Evolutionary conservation across 192 early-diverging fungal genomes (phyloP).

Genomic region (Coemansia sp.): DNA sequence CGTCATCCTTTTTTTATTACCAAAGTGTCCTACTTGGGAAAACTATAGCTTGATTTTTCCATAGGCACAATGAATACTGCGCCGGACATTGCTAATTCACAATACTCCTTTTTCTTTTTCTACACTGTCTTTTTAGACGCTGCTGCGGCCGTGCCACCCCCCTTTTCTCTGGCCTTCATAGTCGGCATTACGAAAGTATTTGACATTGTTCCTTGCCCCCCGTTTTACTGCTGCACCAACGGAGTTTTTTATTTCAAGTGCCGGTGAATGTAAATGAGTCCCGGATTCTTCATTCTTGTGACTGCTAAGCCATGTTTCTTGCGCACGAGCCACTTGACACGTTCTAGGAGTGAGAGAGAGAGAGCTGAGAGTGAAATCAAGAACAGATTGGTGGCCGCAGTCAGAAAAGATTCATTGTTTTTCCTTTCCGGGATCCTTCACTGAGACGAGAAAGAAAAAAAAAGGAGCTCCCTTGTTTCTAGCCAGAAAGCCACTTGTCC

Average conservation of each 20-base stretch:
- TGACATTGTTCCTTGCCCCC: neutral
- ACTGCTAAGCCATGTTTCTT: slow-evolving; percentile 8
- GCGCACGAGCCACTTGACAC: slow-evolving; percentile 5
- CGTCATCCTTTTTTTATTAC: neutral
- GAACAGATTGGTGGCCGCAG: neutral
- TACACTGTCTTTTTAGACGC: neutral
- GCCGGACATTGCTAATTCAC: slow-evolving; percentile 1
- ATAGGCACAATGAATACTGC: slow-evolving; percentile 1
- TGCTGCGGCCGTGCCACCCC: slow-evolving; percentile 6
- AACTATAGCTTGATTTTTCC: slow-evolving; percentile 3
- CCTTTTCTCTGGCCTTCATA: neutral
- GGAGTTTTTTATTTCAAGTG: neutral
- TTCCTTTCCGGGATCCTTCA: neutral
- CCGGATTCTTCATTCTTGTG: neutral
- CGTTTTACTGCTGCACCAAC: neutral
- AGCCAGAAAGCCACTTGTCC: neutral
- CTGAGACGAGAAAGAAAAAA: slow-evolving; percentile 1
- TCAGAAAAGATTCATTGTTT: neutral
- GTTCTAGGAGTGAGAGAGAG: neutral
- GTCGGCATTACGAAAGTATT: neutral
- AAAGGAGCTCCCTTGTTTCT: neutral
- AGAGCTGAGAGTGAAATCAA: neutral
- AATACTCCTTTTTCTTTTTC: neutral
- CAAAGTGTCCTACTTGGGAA: neutral
- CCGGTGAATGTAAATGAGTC: neutral